Evolutionary conservation across 2,329 filamentous ascomycete species (phyloP), one percentile per base, ranked within the genome.

Genomic region (Beauveria sp.): DNA sequence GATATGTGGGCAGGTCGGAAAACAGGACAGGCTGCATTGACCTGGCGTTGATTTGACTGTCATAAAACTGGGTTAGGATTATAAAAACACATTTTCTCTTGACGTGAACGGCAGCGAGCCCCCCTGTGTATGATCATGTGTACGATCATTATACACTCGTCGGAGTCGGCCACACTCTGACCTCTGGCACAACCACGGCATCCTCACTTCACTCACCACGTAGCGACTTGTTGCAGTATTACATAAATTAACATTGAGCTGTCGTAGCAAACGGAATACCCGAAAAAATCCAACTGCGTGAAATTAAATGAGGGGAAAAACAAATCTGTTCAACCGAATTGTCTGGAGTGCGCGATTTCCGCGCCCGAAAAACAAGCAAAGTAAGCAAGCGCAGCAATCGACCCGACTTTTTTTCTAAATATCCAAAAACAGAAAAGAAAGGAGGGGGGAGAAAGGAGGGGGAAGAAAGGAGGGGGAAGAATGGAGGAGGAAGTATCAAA

Each of bases 181-280:
- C 30, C 10, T 5, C 30, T 34, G 12, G 30, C 30, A 12, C 10
- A 34, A 34, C 30, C 10, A 10, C 30, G 10, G 10, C 10, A 34
- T 12, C 30, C 30, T 34, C 10, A 14, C 20, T 53, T 41, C 34
- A 26, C 20, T 41, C 9, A 5, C 16, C 7, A 37, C 20, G 2
- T 28, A 18, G n/a, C 47, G 20, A 24, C 5, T 50, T 14, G 10
- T 51, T 28, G 37, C 24, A 43, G 26, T 58, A 58, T 58, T 58
- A 59, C 56, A 52, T 41, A 59, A 40, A 51, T 47, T 47, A 59
- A 43, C 41, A 59, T 53, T 40, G 26, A 59, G 57, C 48, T 53
- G 20, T 41, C 22, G 37, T 53, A 26, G 40, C 57, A 53, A 59
- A 52, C 51, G 24, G 26, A 51, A 59, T 10, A 22, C 4, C 24